phyloP scores from a whole-genome alignment of 148 eudicot species.

The Rhododendron ovatum region DNA sequence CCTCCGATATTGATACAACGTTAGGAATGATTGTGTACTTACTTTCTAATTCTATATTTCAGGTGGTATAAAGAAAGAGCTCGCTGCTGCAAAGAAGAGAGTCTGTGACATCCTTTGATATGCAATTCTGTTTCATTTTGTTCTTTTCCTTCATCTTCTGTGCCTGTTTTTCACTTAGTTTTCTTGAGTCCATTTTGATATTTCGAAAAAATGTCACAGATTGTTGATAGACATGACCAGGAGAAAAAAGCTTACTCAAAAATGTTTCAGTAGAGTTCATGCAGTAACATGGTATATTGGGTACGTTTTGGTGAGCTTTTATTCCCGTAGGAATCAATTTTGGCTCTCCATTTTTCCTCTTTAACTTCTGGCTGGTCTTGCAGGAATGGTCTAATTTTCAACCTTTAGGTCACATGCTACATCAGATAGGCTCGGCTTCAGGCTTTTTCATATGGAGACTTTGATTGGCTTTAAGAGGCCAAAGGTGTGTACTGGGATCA shows the following conservation, averaged over 20 bases:
- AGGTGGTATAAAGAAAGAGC: constrained; percentile 71
- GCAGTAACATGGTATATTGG: constrained; percentile 10
- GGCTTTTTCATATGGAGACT: constrained; percentile 15
- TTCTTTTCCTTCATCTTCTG: not conserved
- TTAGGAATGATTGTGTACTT: constrained; percentile 8
- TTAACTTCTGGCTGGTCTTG: not conserved
- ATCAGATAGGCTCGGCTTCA: constrained; percentile 10
- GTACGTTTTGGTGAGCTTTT: constrained; percentile 8
- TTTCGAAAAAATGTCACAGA: constrained; percentile 33
- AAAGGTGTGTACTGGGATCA: constrained; percentile 5
- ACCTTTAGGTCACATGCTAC: not conserved
- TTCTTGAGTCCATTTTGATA: not conserved
- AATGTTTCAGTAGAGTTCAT: constrained; percentile 52
- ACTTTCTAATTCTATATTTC: constrained; percentile 6
- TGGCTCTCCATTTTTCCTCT: not conserved
- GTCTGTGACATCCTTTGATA: constrained; percentile 20
- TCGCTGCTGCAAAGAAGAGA: constrained; percentile 69
- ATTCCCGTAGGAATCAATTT: not conserved
- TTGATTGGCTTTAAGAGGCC: constrained; percentile 7
- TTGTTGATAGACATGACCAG: constrained; percentile 58
- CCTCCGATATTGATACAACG: not conserved
- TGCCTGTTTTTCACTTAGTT: not conserved
- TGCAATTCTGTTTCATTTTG: not conserved
- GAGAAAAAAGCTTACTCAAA: constrained; percentile 78
- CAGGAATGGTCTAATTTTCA: not conserved